Base-by-base conservation (phyloP, 139 green algal species). In the Pedinophyceae sp. region DNA sequence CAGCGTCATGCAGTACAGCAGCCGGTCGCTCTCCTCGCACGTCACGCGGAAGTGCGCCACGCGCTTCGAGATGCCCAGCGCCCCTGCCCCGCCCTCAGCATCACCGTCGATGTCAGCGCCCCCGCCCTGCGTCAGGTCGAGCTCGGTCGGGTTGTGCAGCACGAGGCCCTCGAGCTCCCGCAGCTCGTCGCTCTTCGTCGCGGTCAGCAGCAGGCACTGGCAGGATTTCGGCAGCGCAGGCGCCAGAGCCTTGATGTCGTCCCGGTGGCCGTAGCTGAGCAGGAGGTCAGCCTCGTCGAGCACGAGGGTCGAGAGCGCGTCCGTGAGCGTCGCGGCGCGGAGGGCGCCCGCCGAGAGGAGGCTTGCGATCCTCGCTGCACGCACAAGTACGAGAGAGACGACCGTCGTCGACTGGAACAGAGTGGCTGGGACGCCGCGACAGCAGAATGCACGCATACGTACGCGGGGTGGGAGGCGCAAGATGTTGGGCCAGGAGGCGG, bases 271-370 rank as follows among this genome's bases (percentile, higher is more conserved):
- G 41, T 89, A 96, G 29, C 73, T 82, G 43, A 97, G 70, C 65
- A 97, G 73, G 57, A 97, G 60, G 70, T 97, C 89, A 3, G 85
- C 85, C 61, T 97, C 89, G 60, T 96, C 89, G 30, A 97, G 68
- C 6, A 97, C 78, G 47, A 97, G 52, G 45, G 34, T 13, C 10
- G 10, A 19, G 34, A 43, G 34, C n/a, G n/a, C n/a, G n/a, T n/a
- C n/a, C n/a, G n/a, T n/a, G n/a, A n/a, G n/a, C n/a, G n/a, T n/a
- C n/a, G n/a, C n/a, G n/a, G n/a, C n/a, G n/a, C n/a, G n/a, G n/a
- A n/a, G n/a, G n/a, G n/a, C n/a, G n/a, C n/a, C n/a, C n/a, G n/a
- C n/a, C n/a, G n/a, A n/a, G n/a, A n/a, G n/a, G n/a, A n/a, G n/a
- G n/a, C n/a, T n/a, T n/a, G n/a, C n/a, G n/a, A n/a, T n/a, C n/a